Percentiles rank a stretch among this genome's conserved stretches.
phyloP scores from a whole-genome alignment of 805 yeast species.

The Starmerella stellata region DNA sequence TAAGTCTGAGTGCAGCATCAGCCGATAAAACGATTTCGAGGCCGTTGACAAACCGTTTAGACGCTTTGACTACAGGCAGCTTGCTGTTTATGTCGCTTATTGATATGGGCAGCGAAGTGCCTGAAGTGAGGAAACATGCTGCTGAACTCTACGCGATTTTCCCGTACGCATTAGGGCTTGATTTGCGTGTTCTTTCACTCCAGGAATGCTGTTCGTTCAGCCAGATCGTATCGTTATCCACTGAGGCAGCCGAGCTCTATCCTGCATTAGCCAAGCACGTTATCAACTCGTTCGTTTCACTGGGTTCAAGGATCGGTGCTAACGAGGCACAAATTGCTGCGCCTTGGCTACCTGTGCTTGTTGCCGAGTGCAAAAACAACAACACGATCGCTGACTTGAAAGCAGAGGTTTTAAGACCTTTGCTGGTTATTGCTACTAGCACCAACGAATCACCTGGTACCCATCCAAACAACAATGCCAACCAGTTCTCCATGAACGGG shows the following conservation, averaged over 20 bases:
- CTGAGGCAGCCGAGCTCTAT: conserved; percentile 3
- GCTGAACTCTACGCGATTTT: conserved; percentile 6
- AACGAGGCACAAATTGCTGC: conserved; percentile 4
- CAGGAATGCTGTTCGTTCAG: conserved; percentile 2
- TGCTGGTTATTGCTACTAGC: conserved; percentile 1
- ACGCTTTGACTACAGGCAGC: conserved; percentile 4
- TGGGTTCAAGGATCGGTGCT: conserved; percentile 1
- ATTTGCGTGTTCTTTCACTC: conserved; percentile 1
- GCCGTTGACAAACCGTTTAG: not conserved
- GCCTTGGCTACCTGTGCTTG: conserved; percentile 6
- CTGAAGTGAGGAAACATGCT: conserved; percentile 3
- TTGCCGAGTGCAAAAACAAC: not conserved
- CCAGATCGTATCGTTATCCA: conserved; percentile 3
- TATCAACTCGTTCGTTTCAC: not conserved
- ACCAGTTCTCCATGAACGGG: not conserved
- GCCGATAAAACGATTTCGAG: not conserved
- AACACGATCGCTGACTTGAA: not conserved
- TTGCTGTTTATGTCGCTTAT: conserved; percentile 5
- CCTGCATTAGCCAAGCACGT: conserved; percentile 7
- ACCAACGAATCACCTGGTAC: not conserved
- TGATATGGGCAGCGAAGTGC: not conserved
- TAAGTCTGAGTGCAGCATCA: conserved; percentile 1
- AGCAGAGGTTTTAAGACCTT: conserved; percentile 1
- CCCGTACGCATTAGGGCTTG: conserved; percentile 5
- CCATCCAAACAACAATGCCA: not conserved